Base-by-base conservation (phyloP, 164 flowering plant genomes). In the Saururus chinensis region DNA sequence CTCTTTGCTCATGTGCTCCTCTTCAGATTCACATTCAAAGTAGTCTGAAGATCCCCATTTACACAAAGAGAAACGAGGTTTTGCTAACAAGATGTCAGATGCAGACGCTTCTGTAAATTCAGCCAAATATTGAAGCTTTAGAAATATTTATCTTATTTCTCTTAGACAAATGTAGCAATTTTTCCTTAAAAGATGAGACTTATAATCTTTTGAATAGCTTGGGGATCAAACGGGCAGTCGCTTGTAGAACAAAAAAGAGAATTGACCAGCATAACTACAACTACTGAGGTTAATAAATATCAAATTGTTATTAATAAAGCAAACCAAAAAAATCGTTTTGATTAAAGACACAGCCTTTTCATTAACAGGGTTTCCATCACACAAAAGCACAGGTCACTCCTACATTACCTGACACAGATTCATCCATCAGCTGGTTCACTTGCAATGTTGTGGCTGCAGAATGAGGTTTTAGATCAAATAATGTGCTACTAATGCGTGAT, bases 381-480 rank as follows among this genome's bases (percentile, higher is more conserved):
- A 45, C 14, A 12, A 45, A 56, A 55, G 19, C 26, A 53, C 66
- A 54, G 26, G 1, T 49, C 41, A 41, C 52, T n/a, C 40, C 51
- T 16, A 8, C n/a, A 22, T 16, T 57, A 68, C 66, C 70, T 62
- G 51, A 24, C 9, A 49, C 49, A 60, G 66, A 69, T 40, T 65
- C 70, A 71, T 79, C 81, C 22, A 71, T 64, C 23, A 53, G 49
- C 62, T 69, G 40, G 1, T 69, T 48, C 53, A 83, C 74, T 60
- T 72, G 75, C 74, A 85, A 37, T n/a, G 82, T 72, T 51, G 89
- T 81, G 22, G 82, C 71, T 75, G 96, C 93, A 66, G 84, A 51
- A 52, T 85, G 96, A 52, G 60, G 25, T 60, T 84, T 85, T 61
- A 79, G 88, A 71, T 87, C 92, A 66, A 87, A 76, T 45, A 84